Base-by-base conservation (phyloP, 176 grass and related monocot genomes). In the Aechmea fasciata region DNA sequence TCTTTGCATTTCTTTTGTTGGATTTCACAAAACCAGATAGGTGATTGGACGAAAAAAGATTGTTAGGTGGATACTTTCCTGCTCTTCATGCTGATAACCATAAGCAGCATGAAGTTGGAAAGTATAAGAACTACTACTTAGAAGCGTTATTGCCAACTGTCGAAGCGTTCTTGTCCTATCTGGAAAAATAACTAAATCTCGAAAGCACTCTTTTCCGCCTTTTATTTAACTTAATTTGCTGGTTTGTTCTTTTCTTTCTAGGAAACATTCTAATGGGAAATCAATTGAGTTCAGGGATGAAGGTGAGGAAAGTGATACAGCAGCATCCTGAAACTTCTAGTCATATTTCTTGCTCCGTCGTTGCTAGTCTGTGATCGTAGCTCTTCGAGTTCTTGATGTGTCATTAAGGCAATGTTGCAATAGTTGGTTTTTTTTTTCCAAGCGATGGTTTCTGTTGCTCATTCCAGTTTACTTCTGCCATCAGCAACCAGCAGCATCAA, bases 221-320 rank as follows among this genome's bases (percentile, higher is more conserved):
- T 41, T 7, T 41, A 3, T 41, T 7, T 41, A 41, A 41, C 33
- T 41, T 41, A 41, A 41, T 41, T 41, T 61, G 0, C 47, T 72
- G 33, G 0, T 12, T 61, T 24, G 51, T 11, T 12, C 69, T 49
- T 69, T 65, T 65, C 17, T 63, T 80, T 78, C 25, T 52, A 99
- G 94, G 82, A 92, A 74, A 67, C 83, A 65, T 69, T 85, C 66
- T 13, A 74, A 28, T 53, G 76, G 83, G 54, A 87, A 81, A 12
- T 68, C 68, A 62, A 69, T 79, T 63, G 81, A 87, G 67, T 81
- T 89, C 65, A 81, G 75, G 23, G 83, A 80, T 48, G 84, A 90
- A 87, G 87, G 68, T 24, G 93, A 90, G 63, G 85, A 87, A 76
- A 85, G 71, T 49, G 86, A 92, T 76, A 92, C 89, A 1, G 86